Percentiles rank a stretch among this genome's conserved stretches.
Conservation (phyloP, 2,329 filamentous ascomycete genomes). For the Monilinia vaccinii-corymbosi region DNA sequence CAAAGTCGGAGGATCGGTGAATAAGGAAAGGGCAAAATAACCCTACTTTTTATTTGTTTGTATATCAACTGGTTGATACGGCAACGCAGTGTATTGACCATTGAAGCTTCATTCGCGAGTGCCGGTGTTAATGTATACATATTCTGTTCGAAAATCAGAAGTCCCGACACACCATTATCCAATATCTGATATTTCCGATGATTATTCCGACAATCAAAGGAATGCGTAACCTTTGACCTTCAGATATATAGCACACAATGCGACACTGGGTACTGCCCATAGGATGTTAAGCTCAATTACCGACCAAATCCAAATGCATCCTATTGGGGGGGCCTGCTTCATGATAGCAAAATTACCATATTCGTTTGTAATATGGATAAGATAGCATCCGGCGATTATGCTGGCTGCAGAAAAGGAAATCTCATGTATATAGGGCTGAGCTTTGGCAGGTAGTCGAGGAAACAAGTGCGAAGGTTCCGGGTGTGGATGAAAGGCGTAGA, state of each 20-base stretch:
- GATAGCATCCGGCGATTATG: constrained; percentile 59
- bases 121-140: too few relatives aligned
- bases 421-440: constrained; percentile 44
- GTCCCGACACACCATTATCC: neutral
- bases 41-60: too few relatives aligned
- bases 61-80: too few relatives aligned
- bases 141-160: neutral
- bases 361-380: constrained; percentile 73
- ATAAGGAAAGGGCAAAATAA: too few relatives aligned
- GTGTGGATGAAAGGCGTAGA: constrained; percentile 30
- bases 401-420: constrained; percentile 55
- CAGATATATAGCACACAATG: constrained; percentile 22
- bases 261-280: constrained; percentile 50
- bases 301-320: constrained; percentile 87
- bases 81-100: too few relatives aligned
- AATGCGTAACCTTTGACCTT: constrained; percentile 23
- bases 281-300: constrained; percentile 74
- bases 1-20: too few relatives aligned
- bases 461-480: constrained; percentile 39
- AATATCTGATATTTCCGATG: neutral
- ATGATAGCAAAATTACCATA: constrained; percentile 79
- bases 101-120: too few relatives aligned
- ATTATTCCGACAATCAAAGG: constrained; percentile 11
- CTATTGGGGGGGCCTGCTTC: constrained; percentile 83
- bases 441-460: constrained; percentile 39